Evolutionary conservation across 1,284 basidiomycete genomes (phyloP).

Genomic region (Ceratobasidium sp.): DNA sequence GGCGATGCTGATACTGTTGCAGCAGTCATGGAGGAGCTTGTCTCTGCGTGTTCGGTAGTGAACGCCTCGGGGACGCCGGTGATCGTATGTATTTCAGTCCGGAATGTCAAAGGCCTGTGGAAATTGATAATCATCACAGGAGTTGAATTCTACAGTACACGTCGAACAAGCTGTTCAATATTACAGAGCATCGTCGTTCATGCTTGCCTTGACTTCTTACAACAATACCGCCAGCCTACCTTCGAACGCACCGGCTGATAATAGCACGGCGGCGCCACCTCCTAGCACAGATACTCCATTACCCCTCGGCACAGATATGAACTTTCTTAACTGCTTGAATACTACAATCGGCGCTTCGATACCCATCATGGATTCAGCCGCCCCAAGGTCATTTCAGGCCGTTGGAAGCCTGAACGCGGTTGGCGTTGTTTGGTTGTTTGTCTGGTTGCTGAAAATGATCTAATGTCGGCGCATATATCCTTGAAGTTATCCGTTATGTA

Average conservation of each 20-base stretch:
- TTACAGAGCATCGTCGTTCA: conserved; percentile 48
- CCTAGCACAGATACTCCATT: conserved; percentile 33
- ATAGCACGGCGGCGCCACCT: conserved; percentile 17
- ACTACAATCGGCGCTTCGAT: conserved; percentile 40
- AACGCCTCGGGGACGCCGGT: conserved; percentile 37
- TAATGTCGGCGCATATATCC: not conserved
- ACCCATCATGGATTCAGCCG: conserved; percentile 39
- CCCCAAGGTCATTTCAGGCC: not conserved
- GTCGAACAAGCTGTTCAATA: conserved; percentile 48
- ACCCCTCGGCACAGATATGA: conserved; percentile 38
- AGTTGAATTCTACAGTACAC: conserved; percentile 33
- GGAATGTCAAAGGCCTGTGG: no score
- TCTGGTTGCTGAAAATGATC: conserved; percentile 23
- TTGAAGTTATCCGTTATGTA: not conserved
- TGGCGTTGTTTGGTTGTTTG: conserved; percentile 17
- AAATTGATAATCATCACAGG: not conserved
- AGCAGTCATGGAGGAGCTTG: conserved; percentile 44
- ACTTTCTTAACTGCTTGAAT: conserved; percentile 41
- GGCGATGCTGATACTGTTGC: conserved; percentile 46
- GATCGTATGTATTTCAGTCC: conserved; percentile 2
- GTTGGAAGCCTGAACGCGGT: conserved; percentile 8
- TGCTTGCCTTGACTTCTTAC: conserved; percentile 45
- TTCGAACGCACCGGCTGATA: conserved; percentile 31
- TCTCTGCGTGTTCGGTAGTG: conserved; percentile 44
- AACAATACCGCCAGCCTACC: conserved; percentile 46